Evolutionary conservation across 352 stramenopile species (phyloP).

Genomic region (Thalassiosira gravida): DNA sequence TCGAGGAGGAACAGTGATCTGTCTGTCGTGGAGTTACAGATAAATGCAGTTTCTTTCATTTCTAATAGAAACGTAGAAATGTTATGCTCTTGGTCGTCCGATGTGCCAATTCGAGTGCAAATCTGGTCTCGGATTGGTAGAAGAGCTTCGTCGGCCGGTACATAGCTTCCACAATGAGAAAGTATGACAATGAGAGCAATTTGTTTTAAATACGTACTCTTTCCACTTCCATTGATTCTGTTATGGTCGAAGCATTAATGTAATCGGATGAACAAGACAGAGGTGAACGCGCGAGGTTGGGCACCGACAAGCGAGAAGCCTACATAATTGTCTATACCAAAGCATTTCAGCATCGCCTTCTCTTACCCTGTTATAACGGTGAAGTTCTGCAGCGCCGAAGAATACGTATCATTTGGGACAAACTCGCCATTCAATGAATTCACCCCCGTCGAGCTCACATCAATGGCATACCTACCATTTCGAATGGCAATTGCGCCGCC

Average conservation of each 20-base stretch:
- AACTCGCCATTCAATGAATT: slow-evolving; percentile 43
- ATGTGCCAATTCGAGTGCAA: slow-evolving; percentile 79
- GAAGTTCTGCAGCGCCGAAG: slow-evolving; percentile 69
- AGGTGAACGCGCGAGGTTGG: too few relatives aligned
- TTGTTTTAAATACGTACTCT: slow-evolving; percentile 86
- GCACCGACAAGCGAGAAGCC: too few relatives aligned
- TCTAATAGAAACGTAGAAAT: slow-evolving; percentile 86
- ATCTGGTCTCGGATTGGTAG: slow-evolving; percentile 80
- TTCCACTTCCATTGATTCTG: slow-evolving; percentile 80
- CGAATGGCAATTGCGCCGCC: slow-evolving; percentile 68
- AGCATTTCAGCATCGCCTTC: too few relatives aligned
- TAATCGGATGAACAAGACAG: too few relatives aligned
- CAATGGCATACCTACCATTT: slow-evolving; percentile 81
- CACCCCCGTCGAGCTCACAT: slow-evolving; percentile 44
- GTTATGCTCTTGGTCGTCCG: slow-evolving; percentile 86
- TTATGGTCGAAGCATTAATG: too few relatives aligned
- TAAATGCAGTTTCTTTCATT: slow-evolving; percentile 86
- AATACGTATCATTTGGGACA: slow-evolving; percentile 84
- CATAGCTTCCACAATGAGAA: slow-evolving; percentile 85
- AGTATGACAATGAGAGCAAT: slow-evolving; percentile 85
- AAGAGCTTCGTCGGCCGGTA: slow-evolving; percentile 79
- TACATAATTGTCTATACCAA: too few relatives aligned
- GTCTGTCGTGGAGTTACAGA: slow-evolving; percentile 87
- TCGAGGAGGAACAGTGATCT: slow-evolving; percentile 97
- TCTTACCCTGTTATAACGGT: slow-evolving; percentile 84